Percentiles rank a stretch among this genome's conserved stretches.
Evolutionary conservation across 177 flowering plant species (phyloP).

Genomic region (Vitis hybrid): DNA sequence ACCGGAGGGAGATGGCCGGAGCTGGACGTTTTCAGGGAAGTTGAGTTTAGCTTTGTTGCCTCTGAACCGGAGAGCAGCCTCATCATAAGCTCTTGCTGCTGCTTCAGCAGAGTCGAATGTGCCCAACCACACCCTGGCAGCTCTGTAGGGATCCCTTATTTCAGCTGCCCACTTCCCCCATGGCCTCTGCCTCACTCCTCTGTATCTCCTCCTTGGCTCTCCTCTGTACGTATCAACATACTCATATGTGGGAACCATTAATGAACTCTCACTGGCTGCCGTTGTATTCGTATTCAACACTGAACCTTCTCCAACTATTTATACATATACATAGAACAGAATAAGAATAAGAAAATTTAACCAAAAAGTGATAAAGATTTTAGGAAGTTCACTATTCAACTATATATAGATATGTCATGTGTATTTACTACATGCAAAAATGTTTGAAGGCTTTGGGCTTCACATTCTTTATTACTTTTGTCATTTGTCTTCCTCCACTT

Average conservation of each 20-base stretch:
- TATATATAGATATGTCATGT: too few species aligned
- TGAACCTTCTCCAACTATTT: neutral
- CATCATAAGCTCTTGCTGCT: constrained; percentile 81
- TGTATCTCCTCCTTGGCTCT: constrained; percentile 40
- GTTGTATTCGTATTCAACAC: neutral
- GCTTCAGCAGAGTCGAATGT: constrained; percentile 80
- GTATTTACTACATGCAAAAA: too few species aligned
- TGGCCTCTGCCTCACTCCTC: constrained; percentile 81
- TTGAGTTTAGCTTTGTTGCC: constrained; percentile 85
- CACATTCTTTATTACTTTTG: too few species aligned
- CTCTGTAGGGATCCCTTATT: constrained; percentile 75
- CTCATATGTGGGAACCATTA: neutral
- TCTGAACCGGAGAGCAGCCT: constrained; percentile 71
- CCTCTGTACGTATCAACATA: neutral
- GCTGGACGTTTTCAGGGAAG: constrained; percentile 67
- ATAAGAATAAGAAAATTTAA: neutral
- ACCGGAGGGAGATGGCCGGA: constrained; percentile 27
- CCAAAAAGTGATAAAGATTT: too few species aligned
- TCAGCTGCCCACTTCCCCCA: constrained; percentile 94
- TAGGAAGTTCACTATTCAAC: too few species aligned
- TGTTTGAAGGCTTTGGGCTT: too few species aligned
- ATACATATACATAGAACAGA: neutral
- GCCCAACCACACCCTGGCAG: constrained; percentile 83
- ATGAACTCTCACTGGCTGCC: constrained; percentile 1
- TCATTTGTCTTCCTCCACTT: too few species aligned